Evolutionary conservation across 805 yeast genomes (phyloP).

Genomic region (Komagataella phaffii): DNA sequence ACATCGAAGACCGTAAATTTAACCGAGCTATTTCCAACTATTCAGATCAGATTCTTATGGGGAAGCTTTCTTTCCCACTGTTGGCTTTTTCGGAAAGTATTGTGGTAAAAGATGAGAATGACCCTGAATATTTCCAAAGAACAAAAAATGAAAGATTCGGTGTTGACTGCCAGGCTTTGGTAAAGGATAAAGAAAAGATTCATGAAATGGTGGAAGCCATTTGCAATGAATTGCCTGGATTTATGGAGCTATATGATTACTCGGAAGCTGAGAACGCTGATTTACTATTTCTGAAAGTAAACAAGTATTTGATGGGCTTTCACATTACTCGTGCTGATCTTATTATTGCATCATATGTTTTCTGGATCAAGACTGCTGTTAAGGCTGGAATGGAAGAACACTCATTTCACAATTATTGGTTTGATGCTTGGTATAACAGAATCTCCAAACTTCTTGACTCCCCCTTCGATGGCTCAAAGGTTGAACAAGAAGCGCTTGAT

Average conservation of each 20-base stretch:
- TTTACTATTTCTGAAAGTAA: neutral
- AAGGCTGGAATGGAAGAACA: neutral
- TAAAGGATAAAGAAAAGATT: neutral
- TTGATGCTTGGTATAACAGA: neutral
- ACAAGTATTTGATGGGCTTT: neutral
- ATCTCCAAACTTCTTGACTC: neutral
- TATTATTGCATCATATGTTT: neutral
- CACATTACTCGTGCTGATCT: slow-evolving; percentile 1
- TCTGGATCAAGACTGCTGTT: neutral
- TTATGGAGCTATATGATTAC: neutral
- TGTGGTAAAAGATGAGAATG: neutral
- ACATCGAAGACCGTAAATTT: neutral
- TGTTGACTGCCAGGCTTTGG: slow-evolving; percentile 1
- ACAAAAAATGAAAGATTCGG: neutral
- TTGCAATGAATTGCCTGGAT: neutral
- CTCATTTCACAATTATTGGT: neutral
- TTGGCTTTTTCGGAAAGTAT: slow-evolving; percentile 1
- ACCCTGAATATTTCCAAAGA: slow-evolving; percentile 1
- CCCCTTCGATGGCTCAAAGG: neutral
- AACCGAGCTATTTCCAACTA: neutral
- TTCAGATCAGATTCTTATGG: neutral
- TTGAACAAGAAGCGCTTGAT: neutral
- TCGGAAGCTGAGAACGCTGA: neutral
- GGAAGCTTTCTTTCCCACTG: neutral
- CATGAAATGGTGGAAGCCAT: neutral